Conservation (phyloP, 169 alveolate genomes). For the Eimeria necatrix region DNA sequence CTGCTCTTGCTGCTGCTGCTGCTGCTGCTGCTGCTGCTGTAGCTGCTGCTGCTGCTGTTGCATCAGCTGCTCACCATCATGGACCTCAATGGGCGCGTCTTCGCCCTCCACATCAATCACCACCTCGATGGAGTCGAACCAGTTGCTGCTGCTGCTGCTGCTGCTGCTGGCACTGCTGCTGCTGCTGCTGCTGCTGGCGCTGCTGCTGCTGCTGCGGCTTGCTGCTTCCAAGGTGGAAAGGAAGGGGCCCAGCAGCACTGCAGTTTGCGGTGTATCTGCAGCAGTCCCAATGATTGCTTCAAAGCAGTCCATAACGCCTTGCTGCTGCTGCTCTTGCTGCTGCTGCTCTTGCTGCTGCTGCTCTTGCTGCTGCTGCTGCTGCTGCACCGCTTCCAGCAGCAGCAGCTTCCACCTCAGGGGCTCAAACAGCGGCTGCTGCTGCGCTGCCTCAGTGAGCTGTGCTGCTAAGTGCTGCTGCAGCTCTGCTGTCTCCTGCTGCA, state of each 20-base stretch:
- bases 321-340: conserved; percentile 31
- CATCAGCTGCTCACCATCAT: neutral
- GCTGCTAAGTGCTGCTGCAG: conserved; percentile 3
- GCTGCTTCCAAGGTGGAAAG: neutral
- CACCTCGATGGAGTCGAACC: neutral
- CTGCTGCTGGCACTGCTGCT: neutral
- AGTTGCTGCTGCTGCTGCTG: conserved; percentile 13
- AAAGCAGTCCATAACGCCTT: neutral
- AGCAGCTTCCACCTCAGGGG: conserved; percentile 14
- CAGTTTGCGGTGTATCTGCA: neutral
- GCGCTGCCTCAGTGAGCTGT: conserved; percentile 21
- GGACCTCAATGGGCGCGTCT: neutral
- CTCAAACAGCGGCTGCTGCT: conserved; percentile 34
- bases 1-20: neutral
- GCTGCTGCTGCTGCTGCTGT: neutral
- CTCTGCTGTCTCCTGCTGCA: neutral
- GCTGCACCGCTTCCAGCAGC: conserved; percentile 57
- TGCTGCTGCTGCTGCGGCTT: neutral
- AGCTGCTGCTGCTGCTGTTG: conserved; percentile 50
- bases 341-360: conserved; percentile 4
- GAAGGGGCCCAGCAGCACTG: neutral
- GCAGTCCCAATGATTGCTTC: neutral
- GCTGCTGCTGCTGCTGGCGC: neutral
- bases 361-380: neutral
- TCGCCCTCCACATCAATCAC: neutral